phyloP scores from a whole-genome alignment of 177 flowering plant genomes.

The Vitis hybrid region DNA sequence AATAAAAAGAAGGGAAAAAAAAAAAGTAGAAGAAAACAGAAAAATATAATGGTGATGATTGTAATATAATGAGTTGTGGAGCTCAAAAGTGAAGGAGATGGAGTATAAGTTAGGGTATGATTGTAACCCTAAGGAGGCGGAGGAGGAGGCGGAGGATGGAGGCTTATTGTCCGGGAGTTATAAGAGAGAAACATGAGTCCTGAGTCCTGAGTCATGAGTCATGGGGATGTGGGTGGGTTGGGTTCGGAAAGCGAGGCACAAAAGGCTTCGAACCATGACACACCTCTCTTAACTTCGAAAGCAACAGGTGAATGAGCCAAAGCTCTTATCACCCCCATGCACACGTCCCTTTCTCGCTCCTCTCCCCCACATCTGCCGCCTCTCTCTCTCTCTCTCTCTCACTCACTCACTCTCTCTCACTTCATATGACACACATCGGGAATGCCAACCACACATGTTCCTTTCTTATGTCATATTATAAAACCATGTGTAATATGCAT shows the following conservation, averaged over 20 bases:
- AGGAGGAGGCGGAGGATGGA: constrained; percentile 9
- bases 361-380: constrained; percentile 80
- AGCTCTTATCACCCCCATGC: constrained; percentile 55
- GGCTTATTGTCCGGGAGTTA: constrained; percentile 25
- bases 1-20: not conserved
- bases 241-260: constrained; percentile 28
- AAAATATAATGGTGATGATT: constrained; percentile 16
- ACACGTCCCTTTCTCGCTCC: constrained; percentile 78
- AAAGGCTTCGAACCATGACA: constrained; percentile 6
- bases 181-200: not conserved
- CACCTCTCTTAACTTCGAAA: constrained; percentile 35
- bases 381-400: constrained; percentile 18
- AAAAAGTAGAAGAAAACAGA: too few relatives aligned
- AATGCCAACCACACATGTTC: constrained; percentile 41
- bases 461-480: not conserved
- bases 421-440: constrained; percentile 29
- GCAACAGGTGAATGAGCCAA: constrained; percentile 63
- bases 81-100: not conserved
- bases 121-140: constrained; percentile 17
- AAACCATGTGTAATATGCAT: not conserved
- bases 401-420: constrained; percentile 8
- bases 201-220: too few relatives aligned
- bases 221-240: not conserved
- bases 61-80: constrained; percentile 14
- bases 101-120: not conserved